Conservation (phyloP, 306 rosid species). For the Notholithocarpus densiflorus region DNA sequence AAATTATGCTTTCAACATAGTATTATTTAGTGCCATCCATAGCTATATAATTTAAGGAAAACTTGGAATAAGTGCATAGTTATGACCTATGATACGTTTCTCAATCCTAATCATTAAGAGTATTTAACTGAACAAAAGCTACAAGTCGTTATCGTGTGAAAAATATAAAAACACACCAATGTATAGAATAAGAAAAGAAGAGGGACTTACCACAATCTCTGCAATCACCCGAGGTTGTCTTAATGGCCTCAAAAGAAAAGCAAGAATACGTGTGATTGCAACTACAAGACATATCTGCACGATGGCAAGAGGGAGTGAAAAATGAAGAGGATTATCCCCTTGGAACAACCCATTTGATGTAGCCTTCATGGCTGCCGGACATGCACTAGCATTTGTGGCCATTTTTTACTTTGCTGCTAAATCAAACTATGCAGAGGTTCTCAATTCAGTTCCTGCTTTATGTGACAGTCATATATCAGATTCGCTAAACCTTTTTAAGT, state of each 20-base stretch:
- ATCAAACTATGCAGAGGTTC: neutral
- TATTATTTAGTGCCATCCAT: too few species aligned
- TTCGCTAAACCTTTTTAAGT: too few species aligned
- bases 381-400: constrained; percentile 31
- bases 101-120: neutral
- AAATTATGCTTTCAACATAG: neutral
- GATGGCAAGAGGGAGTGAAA: constrained; percentile 61
- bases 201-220: constrained; percentile 60
- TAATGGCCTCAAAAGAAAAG: constrained; percentile 36
- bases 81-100: neutral
- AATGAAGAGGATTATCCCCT: constrained; percentile 62
- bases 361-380: constrained; percentile 46
- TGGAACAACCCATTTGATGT: constrained; percentile 75
- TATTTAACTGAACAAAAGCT: neutral
- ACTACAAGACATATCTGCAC: constrained; percentile 49
- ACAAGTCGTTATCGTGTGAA: neutral
- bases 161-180: neutral
- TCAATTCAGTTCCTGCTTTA: constrained; percentile 23
- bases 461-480: neutral
- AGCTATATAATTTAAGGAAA: too few species aligned
- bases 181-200: neutral
- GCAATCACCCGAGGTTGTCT: constrained; percentile 64
- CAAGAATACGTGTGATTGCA: constrained; percentile 41
- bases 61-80: too few species aligned
- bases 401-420: constrained; percentile 12